These are phyloP conservation scores for Suillus hirtellus DNA, from an alignment of 768 basidiomycete genomes.

Conservation along the genomic window DNA sequence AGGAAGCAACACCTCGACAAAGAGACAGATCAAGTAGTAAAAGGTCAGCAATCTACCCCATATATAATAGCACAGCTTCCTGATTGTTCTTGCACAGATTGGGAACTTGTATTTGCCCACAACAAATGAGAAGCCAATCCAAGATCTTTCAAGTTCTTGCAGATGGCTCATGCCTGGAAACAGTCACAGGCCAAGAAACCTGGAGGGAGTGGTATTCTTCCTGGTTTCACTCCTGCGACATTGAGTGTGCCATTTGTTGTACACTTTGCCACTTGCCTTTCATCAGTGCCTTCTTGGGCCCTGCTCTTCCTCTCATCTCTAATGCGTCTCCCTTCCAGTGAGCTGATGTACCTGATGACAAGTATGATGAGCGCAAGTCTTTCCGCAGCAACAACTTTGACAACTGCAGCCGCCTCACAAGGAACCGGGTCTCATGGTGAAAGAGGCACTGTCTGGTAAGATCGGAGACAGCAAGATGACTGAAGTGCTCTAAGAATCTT, in stretches of 20 bases:
- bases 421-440: slow-evolving; percentile 68
- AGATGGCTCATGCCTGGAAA: slow-evolving; percentile 94
- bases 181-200: slow-evolving; percentile 46
- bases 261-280: slow-evolving; percentile 38
- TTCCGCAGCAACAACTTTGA: slow-evolving; percentile 79
- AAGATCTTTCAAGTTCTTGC: slow-evolving; percentile 91
- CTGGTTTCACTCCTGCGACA: slow-evolving; percentile 50
- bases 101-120: slow-evolving; percentile 94
- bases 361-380: slow-evolving; percentile 76
- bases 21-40: slow-evolving; percentile 82
- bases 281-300: slow-evolving; percentile 51
- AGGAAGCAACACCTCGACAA: slow-evolving; percentile 82
- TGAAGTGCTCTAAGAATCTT: slow-evolving; percentile 82
- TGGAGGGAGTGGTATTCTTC: slow-evolving; percentile 37
- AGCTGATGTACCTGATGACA: slow-evolving; percentile 70
- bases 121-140: slow-evolving; percentile 94
- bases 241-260: slow-evolving; percentile 9
- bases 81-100: slow-evolving; percentile 53
- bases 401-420: slow-evolving; percentile 73
- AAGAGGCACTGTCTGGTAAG: slow-evolving; percentile 83
- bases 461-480: slow-evolving; percentile 86
- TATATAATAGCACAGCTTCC: slow-evolving; percentile 1
- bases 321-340: slow-evolving; percentile 84
- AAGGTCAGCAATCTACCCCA: slow-evolving; percentile 53
- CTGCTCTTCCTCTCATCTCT: slow-evolving; percentile 79